A percentile compares a stretch with the other conserved stretches of the same genome.
Conservation (phyloP, 1,284 basidiomycete genomes). For the Stygiomarasmius scandens region DNA sequence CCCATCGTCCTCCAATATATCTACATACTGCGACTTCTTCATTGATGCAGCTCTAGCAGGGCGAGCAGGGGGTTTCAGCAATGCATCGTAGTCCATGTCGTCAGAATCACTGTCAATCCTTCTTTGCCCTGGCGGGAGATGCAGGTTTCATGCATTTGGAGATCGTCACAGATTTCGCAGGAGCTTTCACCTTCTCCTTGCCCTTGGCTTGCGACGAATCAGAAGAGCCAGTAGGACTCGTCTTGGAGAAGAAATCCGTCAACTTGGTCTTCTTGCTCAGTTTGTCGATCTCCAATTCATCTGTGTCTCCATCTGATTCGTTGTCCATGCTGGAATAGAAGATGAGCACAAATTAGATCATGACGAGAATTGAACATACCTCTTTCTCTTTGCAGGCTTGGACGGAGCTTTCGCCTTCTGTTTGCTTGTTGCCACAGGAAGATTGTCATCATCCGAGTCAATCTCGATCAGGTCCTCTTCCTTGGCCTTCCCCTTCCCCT, state of each 20-base stretch:
- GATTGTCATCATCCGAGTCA: constrained; percentile 4
- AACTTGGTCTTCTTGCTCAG: constrained; percentile 54
- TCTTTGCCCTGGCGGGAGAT: constrained; percentile 48
- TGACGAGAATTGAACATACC: constrained; percentile 35
- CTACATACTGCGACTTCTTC: constrained; percentile 46
- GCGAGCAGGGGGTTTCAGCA: constrained; percentile 36
- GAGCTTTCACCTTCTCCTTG: constrained; percentile 36
- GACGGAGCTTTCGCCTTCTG: constrained; percentile 33
- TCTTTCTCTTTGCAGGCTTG: constrained; percentile 52
- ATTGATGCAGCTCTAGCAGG: constrained; percentile 41
- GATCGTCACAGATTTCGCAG: constrained; percentile 45
- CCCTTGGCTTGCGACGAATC: constrained; percentile 23
- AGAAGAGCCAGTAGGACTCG: constrained; percentile 25
- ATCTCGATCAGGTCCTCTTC: constrained; percentile 1
- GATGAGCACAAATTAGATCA: neutral
- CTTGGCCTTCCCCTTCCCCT: neutral
- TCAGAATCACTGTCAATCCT: constrained; percentile 41
- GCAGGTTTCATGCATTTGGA: constrained; percentile 57
- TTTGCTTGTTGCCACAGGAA: constrained; percentile 23
- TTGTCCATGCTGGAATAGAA: constrained; percentile 35
- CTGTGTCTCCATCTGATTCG: constrained; percentile 44
- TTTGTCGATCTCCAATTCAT: constrained; percentile 20
- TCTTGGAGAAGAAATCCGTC: constrained; percentile 65
- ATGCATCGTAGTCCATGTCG: constrained; percentile 34
- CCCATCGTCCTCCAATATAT: constrained; percentile 49